Conservation (phyloP, 495 filamentous ascomycete species). For the Parachaetomium inaequale region DNA sequence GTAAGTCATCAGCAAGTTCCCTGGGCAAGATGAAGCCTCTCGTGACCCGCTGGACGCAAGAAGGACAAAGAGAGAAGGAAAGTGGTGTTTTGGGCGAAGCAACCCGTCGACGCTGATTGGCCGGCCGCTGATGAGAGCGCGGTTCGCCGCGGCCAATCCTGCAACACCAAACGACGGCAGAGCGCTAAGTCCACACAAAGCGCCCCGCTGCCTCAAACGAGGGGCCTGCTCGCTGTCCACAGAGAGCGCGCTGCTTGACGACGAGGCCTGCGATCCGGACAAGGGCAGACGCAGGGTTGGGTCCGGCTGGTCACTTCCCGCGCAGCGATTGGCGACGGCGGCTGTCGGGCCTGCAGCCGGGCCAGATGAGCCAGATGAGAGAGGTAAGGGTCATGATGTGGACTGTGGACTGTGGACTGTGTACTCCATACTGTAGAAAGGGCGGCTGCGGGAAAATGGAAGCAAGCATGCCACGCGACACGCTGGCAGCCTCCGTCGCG, state of each 20-base stretch:
- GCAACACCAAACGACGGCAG: constrained; percentile 16
- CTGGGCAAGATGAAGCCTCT: neutral
- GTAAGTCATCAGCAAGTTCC: neutral
- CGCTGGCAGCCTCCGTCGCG: neutral
- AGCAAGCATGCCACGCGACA: constrained; percentile 7
- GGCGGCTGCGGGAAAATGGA: neutral
- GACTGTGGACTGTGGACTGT: too few species aligned
- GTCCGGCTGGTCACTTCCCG: constrained; percentile 20
- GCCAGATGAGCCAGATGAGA: neutral
- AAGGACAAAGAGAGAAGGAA: neutral
- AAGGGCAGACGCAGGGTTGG: constrained; percentile 17
- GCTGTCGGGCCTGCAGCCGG: neutral
- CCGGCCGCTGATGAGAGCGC: constrained; percentile 21
- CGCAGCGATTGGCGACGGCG: constrained; percentile 16
- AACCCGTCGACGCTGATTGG: constrained; percentile 24
- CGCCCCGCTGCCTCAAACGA: constrained; percentile 4
- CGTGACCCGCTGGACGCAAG: neutral
- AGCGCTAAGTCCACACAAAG: constrained; percentile 39
- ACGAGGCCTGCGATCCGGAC: constrained; percentile 15
- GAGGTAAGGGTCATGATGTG: neutral
- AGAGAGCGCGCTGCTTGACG: constrained; percentile 26
- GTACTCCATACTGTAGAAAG: too few species aligned
- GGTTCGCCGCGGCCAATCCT: constrained; percentile 29
- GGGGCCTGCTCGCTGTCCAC: constrained; percentile 23
- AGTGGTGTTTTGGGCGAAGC: constrained; percentile 1